A percentile compares a stretch with the other conserved stretches of the same genome.
phyloP scores from a whole-genome alignment of 805 yeast species.

The Yarrowia sp. region DNA sequence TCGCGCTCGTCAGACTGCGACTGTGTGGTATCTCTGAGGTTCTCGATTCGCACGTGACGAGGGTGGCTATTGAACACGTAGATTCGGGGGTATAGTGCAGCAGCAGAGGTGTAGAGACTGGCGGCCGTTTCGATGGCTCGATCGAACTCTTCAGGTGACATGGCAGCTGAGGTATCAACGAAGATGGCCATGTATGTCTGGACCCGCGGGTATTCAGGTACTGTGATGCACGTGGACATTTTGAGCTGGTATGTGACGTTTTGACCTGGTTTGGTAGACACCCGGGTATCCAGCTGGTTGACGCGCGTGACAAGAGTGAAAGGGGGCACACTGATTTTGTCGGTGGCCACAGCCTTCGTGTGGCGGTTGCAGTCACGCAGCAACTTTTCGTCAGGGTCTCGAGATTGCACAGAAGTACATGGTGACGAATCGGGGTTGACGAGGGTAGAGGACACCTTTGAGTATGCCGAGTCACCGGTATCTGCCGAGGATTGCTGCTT shows the following conservation, averaged over 20 bases:
- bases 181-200: slow-evolving; percentile 13
- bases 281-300: neutral
- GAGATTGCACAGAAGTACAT: slow-evolving; percentile 7
- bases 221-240: slow-evolving; percentile 11
- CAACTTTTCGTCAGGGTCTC: neutral
- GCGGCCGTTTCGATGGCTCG: neutral
- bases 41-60: neutral
- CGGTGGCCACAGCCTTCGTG: neutral
- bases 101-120: neutral
- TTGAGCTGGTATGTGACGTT: slow-evolving; percentile 4
- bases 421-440: neutral
- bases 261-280: neutral
- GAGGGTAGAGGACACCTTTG: neutral
- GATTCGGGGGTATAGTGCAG: neutral
- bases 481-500: slow-evolving; percentile 2
- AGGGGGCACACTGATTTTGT: neutral
- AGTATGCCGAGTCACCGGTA: neutral
- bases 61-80: slow-evolving; percentile 11
- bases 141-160: neutral
- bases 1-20: neutral
- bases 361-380: neutral
- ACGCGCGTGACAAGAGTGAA: slow-evolving; percentile 7
- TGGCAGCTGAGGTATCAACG: neutral
- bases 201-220: neutral
- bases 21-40: neutral